Evolutionary conservation across 2,329 filamentous ascomycete genomes (phyloP).

Genomic region (Fusarium guadeloupense): DNA sequence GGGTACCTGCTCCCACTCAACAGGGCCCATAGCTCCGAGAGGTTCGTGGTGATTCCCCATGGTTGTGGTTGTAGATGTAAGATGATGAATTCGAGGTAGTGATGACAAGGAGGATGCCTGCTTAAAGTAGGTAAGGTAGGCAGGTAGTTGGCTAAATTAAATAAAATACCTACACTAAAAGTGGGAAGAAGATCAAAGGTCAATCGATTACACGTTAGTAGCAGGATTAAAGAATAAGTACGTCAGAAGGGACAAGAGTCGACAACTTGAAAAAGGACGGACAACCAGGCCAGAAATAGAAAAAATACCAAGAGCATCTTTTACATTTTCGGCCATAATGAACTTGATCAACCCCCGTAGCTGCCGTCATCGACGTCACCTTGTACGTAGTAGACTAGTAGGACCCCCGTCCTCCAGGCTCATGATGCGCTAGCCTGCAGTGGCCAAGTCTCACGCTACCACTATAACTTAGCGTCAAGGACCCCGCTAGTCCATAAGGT

Average conservation of each 20-base stretch:
- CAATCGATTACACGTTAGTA: neutral
- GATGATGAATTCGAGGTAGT: neutral
- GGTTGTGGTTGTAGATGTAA: neutral
- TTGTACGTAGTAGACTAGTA: too few relatives aligned
- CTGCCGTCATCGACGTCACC: conserved; percentile 37
- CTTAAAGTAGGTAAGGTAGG: too few relatives aligned
- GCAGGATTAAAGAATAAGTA: neutral
- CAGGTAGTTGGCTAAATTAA: neutral
- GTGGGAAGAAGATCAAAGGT: conserved; percentile 3
- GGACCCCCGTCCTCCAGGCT: too few relatives aligned
- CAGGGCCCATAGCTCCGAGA: conserved; percentile 64
- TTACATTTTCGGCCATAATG: conserved; percentile 9
- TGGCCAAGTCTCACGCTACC: conserved; percentile 12
- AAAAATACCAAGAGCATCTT: conserved; percentile 9
- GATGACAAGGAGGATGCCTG: neutral
- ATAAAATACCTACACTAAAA: neutral
- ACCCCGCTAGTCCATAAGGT: neutral
- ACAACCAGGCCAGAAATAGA: conserved; percentile 11
- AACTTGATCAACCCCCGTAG: conserved; percentile 32
- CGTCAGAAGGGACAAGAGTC: conserved; percentile 27
- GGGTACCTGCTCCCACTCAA: conserved; percentile 60
- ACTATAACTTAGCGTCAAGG: conserved; percentile 21
- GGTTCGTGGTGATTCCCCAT: conserved; percentile 70
- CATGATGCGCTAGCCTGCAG: neutral
- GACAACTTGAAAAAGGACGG: conserved; percentile 7